Evolutionary conservation across 2,329 filamentous ascomycete species (phyloP).

Genomic region (Coniochaeta pulveracea): DNA sequence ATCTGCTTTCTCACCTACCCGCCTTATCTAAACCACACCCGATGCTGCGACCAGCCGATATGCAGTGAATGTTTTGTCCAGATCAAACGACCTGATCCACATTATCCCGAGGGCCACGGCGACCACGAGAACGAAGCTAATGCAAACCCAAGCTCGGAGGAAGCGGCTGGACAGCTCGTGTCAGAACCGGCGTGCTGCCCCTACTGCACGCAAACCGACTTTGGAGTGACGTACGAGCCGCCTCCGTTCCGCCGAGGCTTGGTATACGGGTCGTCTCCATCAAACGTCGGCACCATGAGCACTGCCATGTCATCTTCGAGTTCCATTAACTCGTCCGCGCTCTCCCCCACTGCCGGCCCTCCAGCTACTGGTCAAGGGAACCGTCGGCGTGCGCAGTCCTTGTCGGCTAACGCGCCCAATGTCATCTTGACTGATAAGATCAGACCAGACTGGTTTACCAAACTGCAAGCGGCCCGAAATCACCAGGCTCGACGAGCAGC

Average conservation of each 20-base stretch:
- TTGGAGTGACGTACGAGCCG: slow-evolving; percentile 88
- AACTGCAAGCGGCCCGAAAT: slow-evolving; percentile 72
- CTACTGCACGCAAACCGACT: slow-evolving; percentile 90
- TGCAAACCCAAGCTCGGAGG: slow-evolving; percentile 30
- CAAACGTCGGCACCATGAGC: slow-evolving; percentile 35
- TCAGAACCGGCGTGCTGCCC: slow-evolving; percentile 89
- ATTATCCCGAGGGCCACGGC: slow-evolving; percentile 74
- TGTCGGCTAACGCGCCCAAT: slow-evolving; percentile 73
- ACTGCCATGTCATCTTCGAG: slow-evolving; percentile 81
- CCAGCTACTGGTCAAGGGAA: slow-evolving; percentile 19
- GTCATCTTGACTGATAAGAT: slow-evolving; percentile 91
- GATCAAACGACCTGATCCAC: slow-evolving; percentile 88
- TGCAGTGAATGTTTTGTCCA: slow-evolving; percentile 99
- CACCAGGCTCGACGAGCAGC: slow-evolving; percentile 80
- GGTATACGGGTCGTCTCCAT: slow-evolving; percentile 46
- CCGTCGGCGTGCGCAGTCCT: slow-evolving; percentile 34
- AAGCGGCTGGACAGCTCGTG: slow-evolving; percentile 56
- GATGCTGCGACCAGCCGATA: slow-evolving; percentile 92
- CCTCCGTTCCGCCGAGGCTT: slow-evolving; percentile 83
- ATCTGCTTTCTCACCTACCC: slow-evolving; percentile 97
- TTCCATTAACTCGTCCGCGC: slow-evolving; percentile 53
- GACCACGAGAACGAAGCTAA: slow-evolving; percentile 29
- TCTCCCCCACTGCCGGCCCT: slow-evolving; percentile 23
- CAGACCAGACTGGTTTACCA: slow-evolving; percentile 88
- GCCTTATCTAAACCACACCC: slow-evolving; percentile 83